Base-by-base conservation (phyloP, 371 early-diverging fungal species). In the Blakeslea trispora region DNA sequence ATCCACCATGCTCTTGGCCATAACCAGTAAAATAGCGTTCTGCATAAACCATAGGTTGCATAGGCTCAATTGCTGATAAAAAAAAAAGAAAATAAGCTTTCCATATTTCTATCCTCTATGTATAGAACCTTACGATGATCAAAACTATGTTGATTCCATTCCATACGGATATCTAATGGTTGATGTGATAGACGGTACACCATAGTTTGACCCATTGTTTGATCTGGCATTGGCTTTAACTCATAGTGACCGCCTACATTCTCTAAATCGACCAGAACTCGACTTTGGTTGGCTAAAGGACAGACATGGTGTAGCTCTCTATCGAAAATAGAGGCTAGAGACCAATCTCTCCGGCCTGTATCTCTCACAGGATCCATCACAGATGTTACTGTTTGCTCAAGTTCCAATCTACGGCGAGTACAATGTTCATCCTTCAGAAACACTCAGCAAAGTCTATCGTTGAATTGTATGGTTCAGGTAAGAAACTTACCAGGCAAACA, bases 1-100 rank as follows among this genome's bases (percentile, higher is more conserved):
- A 63, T 15, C 93, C 93, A 19, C 96, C 95, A 35, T 86, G 79
- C 63, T 92, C 94, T 56, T 92, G 90, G 10, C 94, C 96, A 62
- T 83, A 81, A 0, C 89, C 95, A 5, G 90, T 88, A 50, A 91
- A 81, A 59, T 87, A 86, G 9, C 94, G 81, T 51, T 92, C 86
- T 0, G 88, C 85, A 37, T 73, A 68, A 28, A 93, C 55, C n/a
- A 78, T 70, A 3, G 91, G 81, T 14, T 72, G 63, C 21, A 53
- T 50, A 14, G 69, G 55, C 19, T 64, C 57, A 42, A 69, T 42
- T n/a, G 74, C 75, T 74, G 58, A n/a, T 35, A 18, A 31, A 19
- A 42, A 17, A 18, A 52, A 24, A 45, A 14, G 19, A 43, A 14
- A 35, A 53, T 37, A 13, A 14, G 5, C 6, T 50, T 14, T 17